Conservation (phyloP, 1,139 yeast genomes). For the Saccharomyces hybrid region DNA sequence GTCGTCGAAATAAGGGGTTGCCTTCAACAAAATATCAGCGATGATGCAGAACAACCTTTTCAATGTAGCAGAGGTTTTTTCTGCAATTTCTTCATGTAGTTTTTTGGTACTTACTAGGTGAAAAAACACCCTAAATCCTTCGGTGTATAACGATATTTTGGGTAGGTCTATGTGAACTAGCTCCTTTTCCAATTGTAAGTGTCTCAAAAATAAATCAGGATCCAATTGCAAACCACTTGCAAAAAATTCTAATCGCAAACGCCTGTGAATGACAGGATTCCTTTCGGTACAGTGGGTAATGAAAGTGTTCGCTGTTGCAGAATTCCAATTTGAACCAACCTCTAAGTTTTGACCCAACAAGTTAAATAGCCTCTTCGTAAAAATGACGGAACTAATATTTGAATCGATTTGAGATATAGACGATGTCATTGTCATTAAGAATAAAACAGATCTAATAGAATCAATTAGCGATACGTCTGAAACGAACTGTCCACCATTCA, state of each 20-base stretch:
- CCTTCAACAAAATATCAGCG: conserved; percentile 24
- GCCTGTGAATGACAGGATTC: conserved; percentile 17
- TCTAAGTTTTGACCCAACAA: conserved; percentile 13
- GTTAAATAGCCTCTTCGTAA: conserved; percentile 19
- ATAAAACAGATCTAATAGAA: conserved; percentile 16
- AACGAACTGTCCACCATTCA: conserved; percentile 17
- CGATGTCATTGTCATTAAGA: conserved; percentile 17
- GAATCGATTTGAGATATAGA: conserved; percentile 16
- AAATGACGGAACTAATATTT: conserved; percentile 14
- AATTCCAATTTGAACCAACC: conserved; percentile 15
- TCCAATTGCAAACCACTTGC: conserved; percentile 26
- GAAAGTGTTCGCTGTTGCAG: conserved; percentile 14
- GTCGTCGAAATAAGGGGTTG: conserved; percentile 24
- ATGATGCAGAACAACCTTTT: conserved; percentile 21
- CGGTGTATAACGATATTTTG: conserved; percentile 24
- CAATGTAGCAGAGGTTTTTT: conserved; percentile 19
- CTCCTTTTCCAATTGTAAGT: conserved; percentile 18
- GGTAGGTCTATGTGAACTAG: conserved; percentile 16
- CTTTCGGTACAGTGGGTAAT: conserved; percentile 21
- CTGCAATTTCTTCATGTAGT: conserved; percentile 17
- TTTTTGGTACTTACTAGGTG: conserved; percentile 21
- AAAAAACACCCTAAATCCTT: conserved; percentile 29
- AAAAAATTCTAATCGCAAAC: conserved; percentile 27
- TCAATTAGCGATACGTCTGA: conserved; percentile 22
- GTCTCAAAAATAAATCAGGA: conserved; percentile 17